These are phyloP conservation scores for Salix dunnii DNA, from an alignment of 345 rosid genomes.

Conservation along the genomic window DNA sequence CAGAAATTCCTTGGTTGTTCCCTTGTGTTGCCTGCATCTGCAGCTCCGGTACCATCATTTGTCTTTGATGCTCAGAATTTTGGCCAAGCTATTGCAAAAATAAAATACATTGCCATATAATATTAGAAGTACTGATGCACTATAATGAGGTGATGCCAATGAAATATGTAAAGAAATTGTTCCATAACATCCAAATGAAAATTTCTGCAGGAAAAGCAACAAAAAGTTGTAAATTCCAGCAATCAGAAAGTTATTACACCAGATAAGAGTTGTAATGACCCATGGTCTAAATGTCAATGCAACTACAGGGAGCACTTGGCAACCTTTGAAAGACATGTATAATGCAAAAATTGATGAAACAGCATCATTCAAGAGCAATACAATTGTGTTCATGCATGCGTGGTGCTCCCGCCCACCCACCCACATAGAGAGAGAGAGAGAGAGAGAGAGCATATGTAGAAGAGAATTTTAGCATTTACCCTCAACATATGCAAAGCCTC, in stretches of 20 bases:
- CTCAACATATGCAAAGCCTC: conserved; percentile 68
- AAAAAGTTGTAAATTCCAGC: not conserved
- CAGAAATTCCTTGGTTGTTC: conserved; percentile 57
- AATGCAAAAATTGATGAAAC: not conserved
- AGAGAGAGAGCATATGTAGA: not conserved
- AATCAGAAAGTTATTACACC: not conserved
- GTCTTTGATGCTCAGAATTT: conserved; percentile 56
- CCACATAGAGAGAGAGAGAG: not conserved
- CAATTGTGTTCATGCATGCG: not conserved
- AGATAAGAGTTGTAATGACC: not conserved
- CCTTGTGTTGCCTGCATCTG: conserved; percentile 76
- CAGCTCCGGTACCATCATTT: conserved; percentile 55
- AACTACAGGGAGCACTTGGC: not conserved
- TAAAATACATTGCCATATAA: conserved; percentile 5
- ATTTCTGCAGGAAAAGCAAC: not conserved
- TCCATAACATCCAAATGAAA: not conserved
- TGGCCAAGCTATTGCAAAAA: conserved; percentile 46
- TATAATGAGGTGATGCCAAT: not conserved
- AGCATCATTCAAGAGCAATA: not conserved
- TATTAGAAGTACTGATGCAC: not conserved
- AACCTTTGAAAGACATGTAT: not conserved
- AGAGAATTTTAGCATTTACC: conserved; percentile 42
- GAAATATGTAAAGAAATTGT: not conserved
- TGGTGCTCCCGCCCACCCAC: too few relatives aligned
- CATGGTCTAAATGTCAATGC: not conserved